Evolutionary conservation across 2,329 filamentous ascomycete species (phyloP), one percentile per base, ranked within the genome.

Genomic region (Diaporthe citriasiana): DNA sequence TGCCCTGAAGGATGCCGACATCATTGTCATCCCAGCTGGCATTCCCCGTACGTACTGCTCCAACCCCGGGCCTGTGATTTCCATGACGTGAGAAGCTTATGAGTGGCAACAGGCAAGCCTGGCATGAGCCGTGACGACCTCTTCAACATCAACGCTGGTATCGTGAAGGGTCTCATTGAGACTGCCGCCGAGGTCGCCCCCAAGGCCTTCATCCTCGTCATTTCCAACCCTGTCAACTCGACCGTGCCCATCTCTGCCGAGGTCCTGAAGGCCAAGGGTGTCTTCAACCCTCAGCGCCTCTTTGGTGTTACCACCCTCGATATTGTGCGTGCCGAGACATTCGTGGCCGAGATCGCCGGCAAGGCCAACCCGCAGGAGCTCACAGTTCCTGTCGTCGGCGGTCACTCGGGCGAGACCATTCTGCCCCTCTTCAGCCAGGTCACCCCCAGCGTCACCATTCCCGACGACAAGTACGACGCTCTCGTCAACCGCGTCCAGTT

Each of bases 41-140:
- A 97, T 99, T 90, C 97, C 97, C 82, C 95, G 97, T 98, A 89
- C 81, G 93, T 89, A 71, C 50, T 57, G 25, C n/a, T 35, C 9
- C n/a, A 33, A 25, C 8, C 33, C 35, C 53, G 42, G 2, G 35
- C n/a, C 17, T 15, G 55, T n/a, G 8, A 40, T n/a, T 17, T 17
- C 12, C 13, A 55, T n/a, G 51, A 19, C 17, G 19, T 9, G 25
- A n/a, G 13, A 66, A 76, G 33, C 66, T 75, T 40, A 75, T 60
- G 76, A 50, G n/a, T 5, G 33, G 27, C 38, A 10, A 70, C 77
- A 98, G 96, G 96, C 87, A 98, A 98, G 91, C 97, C 97, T 80
- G 97, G 97, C 82, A 99, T 99, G 97, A 98, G 94, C 85, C 95
- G 97, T 88, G 97, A 99, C 82, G 97, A 98, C 83, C 94, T 99